Evolutionary conservation across 2,329 filamentous ascomycete species (phyloP).

Genomic region (Pseudocercospora vitis): DNA sequence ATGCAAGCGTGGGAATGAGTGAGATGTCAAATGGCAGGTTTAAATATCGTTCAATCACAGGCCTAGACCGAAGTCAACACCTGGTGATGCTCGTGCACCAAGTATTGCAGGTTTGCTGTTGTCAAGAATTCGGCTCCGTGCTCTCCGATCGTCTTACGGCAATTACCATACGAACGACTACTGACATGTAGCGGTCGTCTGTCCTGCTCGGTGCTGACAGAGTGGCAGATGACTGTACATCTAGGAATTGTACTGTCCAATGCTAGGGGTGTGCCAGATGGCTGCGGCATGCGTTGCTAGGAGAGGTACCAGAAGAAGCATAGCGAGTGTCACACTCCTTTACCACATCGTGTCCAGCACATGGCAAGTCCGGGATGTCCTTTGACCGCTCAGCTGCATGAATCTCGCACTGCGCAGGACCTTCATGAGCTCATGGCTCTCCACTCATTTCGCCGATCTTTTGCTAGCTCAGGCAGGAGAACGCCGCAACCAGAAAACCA

Average conservation of each 20-base stretch:
- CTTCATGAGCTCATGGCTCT: slow-evolving; percentile 1
- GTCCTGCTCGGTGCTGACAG: no score
- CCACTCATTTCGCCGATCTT: neutral
- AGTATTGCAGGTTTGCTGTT: neutral
- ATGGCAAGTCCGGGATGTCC: no score
- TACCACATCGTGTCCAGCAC: slow-evolving; percentile 5
- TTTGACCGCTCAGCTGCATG: no score
- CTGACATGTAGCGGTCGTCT: no score
- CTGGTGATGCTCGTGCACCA: neutral
- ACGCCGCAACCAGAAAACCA: neutral
- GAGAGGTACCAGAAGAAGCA: no score
- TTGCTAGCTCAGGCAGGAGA: neutral
- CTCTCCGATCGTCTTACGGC: neutral
- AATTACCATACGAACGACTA: no score
- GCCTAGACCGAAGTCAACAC: slow-evolving; percentile 1
- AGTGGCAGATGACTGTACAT: no score
- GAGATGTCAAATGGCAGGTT: slow-evolving; percentile 1
- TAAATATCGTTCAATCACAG: no score
- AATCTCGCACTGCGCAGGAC: no score
- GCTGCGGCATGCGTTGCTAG: no score
- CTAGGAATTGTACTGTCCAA: no score
- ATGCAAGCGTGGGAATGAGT: neutral
- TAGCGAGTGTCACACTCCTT: neutral
- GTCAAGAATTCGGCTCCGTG: neutral
- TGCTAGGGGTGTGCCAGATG: no score